phyloP scores from a whole-genome alignment of 768 basidiomycete genomes.

The Aureoboletus auriporus region DNA sequence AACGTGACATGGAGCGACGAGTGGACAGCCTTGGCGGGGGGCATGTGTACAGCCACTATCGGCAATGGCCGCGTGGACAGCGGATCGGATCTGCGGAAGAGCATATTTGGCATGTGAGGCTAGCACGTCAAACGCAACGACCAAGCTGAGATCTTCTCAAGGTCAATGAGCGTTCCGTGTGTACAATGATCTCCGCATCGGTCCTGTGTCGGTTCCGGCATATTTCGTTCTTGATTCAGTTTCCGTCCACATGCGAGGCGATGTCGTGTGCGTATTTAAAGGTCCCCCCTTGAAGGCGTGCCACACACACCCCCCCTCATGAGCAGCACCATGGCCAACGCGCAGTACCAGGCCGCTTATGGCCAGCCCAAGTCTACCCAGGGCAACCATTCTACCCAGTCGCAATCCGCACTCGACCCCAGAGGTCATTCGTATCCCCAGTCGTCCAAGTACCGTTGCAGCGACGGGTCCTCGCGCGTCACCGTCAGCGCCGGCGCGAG shows the following conservation, averaged over 20 bases:
- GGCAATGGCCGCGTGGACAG: not conserved
- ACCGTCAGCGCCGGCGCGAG: constrained; percentile 50
- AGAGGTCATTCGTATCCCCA: constrained; percentile 23
- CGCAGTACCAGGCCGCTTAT: constrained; percentile 12
- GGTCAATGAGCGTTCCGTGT: too few species aligned
- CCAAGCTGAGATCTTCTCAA: too few species aligned
- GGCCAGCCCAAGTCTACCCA: constrained; percentile 21
- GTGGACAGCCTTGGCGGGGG: too few species aligned
- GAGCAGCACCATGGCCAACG: constrained; percentile 2
- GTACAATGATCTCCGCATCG: constrained; percentile 17
- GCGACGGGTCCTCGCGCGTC: constrained; percentile 20
- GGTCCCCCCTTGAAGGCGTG: too few species aligned
- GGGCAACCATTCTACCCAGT: constrained; percentile 12
- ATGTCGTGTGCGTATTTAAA: too few species aligned
- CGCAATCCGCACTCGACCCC: constrained; percentile 18
- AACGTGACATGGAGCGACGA: not conserved
- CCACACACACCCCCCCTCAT: too few species aligned
- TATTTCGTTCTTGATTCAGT: not conserved
- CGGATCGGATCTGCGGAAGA: constrained; percentile 7
- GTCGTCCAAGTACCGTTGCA: constrained; percentile 13
- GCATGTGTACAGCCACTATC: constrained; percentile 3
- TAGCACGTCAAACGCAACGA: too few species aligned
- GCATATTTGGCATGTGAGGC: not conserved
- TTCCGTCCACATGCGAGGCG: too few species aligned
- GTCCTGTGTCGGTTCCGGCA: constrained; percentile 29